Conservation (phyloP, 2,329 filamentous ascomycete genomes). For the Epichloe sp. region DNA sequence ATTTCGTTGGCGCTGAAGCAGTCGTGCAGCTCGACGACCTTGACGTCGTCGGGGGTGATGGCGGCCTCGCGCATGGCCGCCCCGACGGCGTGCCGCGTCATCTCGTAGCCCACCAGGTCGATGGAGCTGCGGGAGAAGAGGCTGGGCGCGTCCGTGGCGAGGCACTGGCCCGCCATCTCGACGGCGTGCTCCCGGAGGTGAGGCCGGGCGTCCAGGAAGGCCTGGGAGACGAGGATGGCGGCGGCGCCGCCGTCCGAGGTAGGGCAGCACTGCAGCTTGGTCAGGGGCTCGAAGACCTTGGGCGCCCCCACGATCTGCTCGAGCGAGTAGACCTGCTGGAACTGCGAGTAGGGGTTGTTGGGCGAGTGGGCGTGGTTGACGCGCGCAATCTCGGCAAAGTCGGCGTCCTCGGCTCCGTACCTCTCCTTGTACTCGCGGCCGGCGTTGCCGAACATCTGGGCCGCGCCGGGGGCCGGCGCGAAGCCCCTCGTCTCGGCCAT, state of each 20-base stretch:
- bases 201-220: conserved; percentile 74
- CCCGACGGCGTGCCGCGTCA: conserved; percentile 59
- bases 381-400: conserved; percentile 90
- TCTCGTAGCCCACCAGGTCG: conserved; percentile 79
- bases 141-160: conserved; percentile 71
- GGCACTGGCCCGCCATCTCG: conserved; percentile 72
- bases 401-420: conserved; percentile 70
- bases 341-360: conserved; percentile 95
- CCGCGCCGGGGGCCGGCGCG: conserved; percentile 72
- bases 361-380: conserved; percentile 87
- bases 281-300: conserved; percentile 75
- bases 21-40: conserved; percentile 88
- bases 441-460: conserved; percentile 93
- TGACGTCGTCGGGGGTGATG: conserved; percentile 54
- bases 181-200: conserved; percentile 75
- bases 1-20: conserved; percentile 96
- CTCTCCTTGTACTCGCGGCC: conserved; percentile 92
- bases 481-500: conserved; percentile 73
- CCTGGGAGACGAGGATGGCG: conserved; percentile 76
- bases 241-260: conserved; percentile 89
- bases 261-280: conserved; percentile 97
- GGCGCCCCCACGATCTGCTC: conserved; percentile 67
- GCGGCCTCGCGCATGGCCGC: conserved; percentile 64
- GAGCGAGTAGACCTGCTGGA: conserved; percentile 79
- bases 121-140: conserved; percentile 73